Evolutionary conservation across 148 eudicot genomes (phyloP).

Genomic region (Camellia sinensis): DNA sequence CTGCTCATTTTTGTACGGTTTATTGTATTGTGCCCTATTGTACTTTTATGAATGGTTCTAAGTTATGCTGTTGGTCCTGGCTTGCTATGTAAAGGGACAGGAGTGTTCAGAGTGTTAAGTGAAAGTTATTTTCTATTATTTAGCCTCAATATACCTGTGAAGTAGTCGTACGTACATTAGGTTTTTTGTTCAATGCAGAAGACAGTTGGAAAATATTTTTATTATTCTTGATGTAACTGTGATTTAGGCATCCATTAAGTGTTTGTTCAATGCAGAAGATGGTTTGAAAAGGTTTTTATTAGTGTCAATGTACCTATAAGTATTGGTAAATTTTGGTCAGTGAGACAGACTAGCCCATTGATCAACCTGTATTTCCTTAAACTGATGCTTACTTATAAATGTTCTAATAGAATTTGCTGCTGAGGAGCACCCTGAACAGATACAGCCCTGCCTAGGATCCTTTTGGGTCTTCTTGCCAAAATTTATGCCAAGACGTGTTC

Average conservation of each 20-base stretch:
- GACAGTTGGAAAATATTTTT: too few relatives aligned
- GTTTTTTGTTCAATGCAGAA: not conserved
- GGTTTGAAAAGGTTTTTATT: too few relatives aligned
- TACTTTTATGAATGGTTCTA: not conserved
- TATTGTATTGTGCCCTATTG: not conserved
- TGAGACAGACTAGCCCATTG: too few relatives aligned
- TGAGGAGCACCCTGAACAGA: not conserved
- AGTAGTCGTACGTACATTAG: not conserved
- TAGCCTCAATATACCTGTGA: not conserved
- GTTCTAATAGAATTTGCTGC: not conserved
- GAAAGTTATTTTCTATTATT: not conserved
- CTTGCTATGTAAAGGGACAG: not conserved
- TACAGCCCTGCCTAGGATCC: not conserved
- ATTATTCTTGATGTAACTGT: too few relatives aligned
- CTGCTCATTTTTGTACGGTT: not conserved
- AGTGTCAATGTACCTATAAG: too few relatives aligned
- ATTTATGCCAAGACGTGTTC: not conserved
- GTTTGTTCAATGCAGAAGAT: not conserved
- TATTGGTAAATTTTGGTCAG: too few relatives aligned
- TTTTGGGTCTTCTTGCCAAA: not conserved
- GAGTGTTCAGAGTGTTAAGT: not conserved
- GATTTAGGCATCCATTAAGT: too few relatives aligned
- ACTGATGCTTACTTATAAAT: too few relatives aligned
- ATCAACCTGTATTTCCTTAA: too few relatives aligned
- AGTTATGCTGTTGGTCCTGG: not conserved